These are phyloP conservation scores for Fusarium nanum DNA, from an alignment of 2,329 filamentous ascomycete genomes.

Conservation along the genomic window DNA sequence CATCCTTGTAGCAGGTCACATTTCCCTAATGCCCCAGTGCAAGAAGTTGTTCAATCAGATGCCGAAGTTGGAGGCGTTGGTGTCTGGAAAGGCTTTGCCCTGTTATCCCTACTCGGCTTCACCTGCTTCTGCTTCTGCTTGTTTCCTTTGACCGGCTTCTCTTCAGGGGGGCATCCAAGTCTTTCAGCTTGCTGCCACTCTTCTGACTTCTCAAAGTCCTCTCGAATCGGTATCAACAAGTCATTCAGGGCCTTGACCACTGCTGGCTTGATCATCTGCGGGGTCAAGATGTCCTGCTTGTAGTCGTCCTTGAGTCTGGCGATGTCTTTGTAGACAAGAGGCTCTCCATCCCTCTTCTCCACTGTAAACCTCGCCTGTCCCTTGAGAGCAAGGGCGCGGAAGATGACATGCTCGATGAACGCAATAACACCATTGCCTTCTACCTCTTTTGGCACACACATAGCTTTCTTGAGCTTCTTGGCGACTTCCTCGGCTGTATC, in stretches of 20 bases:
- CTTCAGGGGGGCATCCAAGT: background rate
- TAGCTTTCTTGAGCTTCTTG: background rate
- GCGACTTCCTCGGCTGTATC: accelerated
- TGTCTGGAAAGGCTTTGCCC: no score
- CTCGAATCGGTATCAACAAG: background rate
- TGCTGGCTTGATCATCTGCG: background rate
- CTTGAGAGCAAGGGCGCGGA: background rate
- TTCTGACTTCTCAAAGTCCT: background rate
- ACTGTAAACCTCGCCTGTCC: background rate
- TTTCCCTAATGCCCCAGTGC: no score
- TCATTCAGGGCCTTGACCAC: background rate
- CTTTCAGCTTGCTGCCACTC: background rate
- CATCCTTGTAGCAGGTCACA: no score
- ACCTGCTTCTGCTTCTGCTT: background rate
- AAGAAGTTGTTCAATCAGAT: no score
- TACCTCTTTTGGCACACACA: accelerated
- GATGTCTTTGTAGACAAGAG: background rate
- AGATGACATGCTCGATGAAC: background rate
- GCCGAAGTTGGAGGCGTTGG: no score
- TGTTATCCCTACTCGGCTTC: background rate
- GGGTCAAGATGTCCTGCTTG: background rate
- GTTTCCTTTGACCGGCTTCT: background rate
- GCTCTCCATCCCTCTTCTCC: background rate
- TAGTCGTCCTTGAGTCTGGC: background rate
- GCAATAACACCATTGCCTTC: background rate